phyloP scores from a whole-genome alignment of 2,329 filamentous ascomycete species.

The Penicillium sp. region DNA sequence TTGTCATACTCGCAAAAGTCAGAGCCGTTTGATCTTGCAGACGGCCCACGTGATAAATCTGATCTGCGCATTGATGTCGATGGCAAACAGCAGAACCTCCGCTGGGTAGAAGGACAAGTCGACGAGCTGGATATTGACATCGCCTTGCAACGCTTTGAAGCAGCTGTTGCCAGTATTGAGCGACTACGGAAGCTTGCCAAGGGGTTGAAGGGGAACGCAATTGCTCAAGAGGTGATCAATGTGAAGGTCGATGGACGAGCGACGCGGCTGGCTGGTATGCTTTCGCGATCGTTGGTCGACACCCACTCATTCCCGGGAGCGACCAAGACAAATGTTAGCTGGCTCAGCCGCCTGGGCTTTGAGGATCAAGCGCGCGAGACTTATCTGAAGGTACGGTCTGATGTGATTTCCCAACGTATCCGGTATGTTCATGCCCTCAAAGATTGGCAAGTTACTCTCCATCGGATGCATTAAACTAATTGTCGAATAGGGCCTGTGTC shows the following conservation, averaged over 20 bases:
- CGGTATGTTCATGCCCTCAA: constrained; percentile 58
- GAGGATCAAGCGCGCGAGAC: constrained; percentile 86
- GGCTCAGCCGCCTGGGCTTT: constrained; percentile 83
- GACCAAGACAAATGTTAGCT: constrained; percentile 78
- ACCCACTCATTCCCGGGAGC: constrained; percentile 75
- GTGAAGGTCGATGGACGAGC: constrained; percentile 88
- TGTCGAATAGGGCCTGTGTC: constrained; percentile 72
- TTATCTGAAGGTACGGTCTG: constrained; percentile 77
- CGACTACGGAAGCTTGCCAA: constrained; percentile 78
- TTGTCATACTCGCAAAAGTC: constrained; percentile 72
- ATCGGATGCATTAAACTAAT: neutral
- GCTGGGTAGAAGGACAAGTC: constrained; percentile 93
- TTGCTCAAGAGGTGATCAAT: constrained; percentile 89
- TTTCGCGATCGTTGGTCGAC: constrained; percentile 76
- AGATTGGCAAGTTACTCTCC: neutral
- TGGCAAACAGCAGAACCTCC: constrained; percentile 91
- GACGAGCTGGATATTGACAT: constrained; percentile 97
- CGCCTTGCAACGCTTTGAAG: constrained; percentile 84
- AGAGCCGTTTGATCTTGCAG: constrained; percentile 75
- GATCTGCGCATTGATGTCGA: constrained; percentile 90
- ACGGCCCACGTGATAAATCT: constrained; percentile 70
- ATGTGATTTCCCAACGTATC: constrained; percentile 76
- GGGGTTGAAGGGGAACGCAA: constrained; percentile 78
- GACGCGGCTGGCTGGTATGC: constrained; percentile 70
- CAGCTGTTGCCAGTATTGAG: constrained; percentile 80